phyloP scores from a whole-genome alignment of 2,329 filamentous ascomycete species.

The Lizonia empirigonia region DNA sequence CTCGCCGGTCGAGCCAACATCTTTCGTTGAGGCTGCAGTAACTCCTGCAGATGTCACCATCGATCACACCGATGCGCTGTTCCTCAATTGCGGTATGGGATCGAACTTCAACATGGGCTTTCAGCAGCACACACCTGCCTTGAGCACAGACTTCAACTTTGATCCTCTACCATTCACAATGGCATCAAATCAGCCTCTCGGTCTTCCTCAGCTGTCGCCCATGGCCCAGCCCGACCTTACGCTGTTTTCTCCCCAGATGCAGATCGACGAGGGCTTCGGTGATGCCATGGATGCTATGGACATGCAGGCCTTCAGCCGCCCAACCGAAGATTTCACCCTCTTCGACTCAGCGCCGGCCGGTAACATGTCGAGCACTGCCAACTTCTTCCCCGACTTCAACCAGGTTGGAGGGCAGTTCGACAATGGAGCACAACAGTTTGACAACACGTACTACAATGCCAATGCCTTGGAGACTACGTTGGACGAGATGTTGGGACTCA shows the following conservation, averaged over 20 bases:
- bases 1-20: constrained; percentile 50
- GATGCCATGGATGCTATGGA: constrained; percentile 51
- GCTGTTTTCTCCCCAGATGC: constrained; percentile 70
- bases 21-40: constrained; percentile 50
- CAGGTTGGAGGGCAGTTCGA: constrained; percentile 48
- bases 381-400: constrained; percentile 49
- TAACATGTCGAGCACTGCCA: constrained; percentile 32
- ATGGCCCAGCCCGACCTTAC: constrained; percentile 71
- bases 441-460: constrained; percentile 35
- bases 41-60: constrained; percentile 58
- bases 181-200: constrained; percentile 14
- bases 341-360: constrained; percentile 49
- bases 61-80: constrained; percentile 65
- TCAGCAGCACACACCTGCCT: constrained; percentile 60
- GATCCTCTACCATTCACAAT: constrained; percentile 47
- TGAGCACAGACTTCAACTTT: constrained; percentile 48
- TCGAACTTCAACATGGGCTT: constrained; percentile 65
- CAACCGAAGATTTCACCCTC: constrained; percentile 66
- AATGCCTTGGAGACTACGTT: constrained; percentile 27
- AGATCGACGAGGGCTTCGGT: constrained; percentile 67
- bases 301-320: constrained; percentile 39
- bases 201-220: constrained; percentile 66
- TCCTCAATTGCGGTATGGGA: constrained; percentile 60
- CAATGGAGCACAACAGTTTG: constrained; percentile 26
- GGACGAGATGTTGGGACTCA: constrained; percentile 39